These are phyloP conservation scores for Lagenidium giganteum DNA, from an alignment of 352 stramenopile genomes.

Conservation along the genomic window DNA sequence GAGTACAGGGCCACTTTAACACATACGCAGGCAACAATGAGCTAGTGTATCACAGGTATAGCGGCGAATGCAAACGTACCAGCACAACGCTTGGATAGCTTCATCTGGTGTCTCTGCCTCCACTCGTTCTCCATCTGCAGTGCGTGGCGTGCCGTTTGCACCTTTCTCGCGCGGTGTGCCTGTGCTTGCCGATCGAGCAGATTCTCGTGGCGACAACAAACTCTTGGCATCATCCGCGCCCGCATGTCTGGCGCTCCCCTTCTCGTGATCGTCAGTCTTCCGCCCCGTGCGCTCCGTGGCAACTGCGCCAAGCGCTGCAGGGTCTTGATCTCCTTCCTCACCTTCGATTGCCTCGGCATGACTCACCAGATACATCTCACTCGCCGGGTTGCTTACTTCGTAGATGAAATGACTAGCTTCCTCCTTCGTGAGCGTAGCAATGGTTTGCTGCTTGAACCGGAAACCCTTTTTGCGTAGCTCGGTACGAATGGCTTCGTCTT, in stretches of 20 bases:
- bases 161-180: no score
- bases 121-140: no score
- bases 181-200: no score
- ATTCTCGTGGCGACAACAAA: no score
- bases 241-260: no score
- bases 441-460: conserved; percentile 32
- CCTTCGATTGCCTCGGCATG: no score
- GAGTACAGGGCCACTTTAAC: conserved; percentile 28
- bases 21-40: neutral
- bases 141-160: no score
- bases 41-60: neutral
- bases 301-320: neutral
- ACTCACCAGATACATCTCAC: conserved; percentile 16
- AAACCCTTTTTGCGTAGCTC: conserved; percentile 46
- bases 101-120: conserved; percentile 2
- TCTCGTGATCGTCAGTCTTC: conserved; percentile 10
- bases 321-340: no score
- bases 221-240: no score
- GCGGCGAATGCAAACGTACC: conserved; percentile 1
- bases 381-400: conserved; percentile 31
- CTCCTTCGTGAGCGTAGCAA: conserved; percentile 33
- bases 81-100: neutral
- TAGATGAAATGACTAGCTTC: conserved; percentile 31
- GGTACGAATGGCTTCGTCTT: conserved; percentile 45
- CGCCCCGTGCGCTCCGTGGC: neutral